Evolutionary conservation across 306 rosid species (phyloP).

Genomic region (Acmispon strigosus): DNA sequence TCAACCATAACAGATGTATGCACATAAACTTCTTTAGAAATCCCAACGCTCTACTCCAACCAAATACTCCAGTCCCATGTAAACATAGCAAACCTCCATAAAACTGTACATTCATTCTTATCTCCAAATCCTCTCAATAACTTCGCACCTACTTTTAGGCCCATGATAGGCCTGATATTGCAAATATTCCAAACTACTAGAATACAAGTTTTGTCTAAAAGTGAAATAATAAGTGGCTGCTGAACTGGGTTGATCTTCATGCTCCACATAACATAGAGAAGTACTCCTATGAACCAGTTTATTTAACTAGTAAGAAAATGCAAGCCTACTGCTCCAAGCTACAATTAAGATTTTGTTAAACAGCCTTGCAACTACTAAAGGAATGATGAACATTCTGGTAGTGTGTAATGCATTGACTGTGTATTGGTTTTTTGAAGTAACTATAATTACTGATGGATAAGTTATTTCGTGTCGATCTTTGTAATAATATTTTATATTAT

Average conservation of each 20-base stretch:
- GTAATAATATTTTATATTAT: background rate
- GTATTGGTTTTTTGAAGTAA: background rate
- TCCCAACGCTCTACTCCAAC: background rate
- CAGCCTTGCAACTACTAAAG: background rate
- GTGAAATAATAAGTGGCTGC: background rate
- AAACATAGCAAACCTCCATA: background rate
- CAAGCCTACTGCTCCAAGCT: background rate
- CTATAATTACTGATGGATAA: background rate
- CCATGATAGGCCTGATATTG: background rate
- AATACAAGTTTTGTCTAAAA: background rate
- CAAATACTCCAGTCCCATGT: background rate
- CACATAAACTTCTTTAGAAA: background rate
- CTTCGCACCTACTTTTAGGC: background rate
- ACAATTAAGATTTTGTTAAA: background rate
- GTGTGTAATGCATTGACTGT: background rate
- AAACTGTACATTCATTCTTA: background rate
- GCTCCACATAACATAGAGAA: background rate
- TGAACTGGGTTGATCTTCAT: background rate
- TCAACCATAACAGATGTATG: background rate
- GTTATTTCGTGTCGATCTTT: too few relatives aligned
- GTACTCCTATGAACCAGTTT: background rate
- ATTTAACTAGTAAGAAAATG: background rate
- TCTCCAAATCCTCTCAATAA: background rate
- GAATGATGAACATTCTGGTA: slow-evolving; percentile 7
- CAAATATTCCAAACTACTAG: background rate